phyloP scores from a whole-genome alignment of 1,284 basidiomycete genomes.

The Lignosus rhinocerotis region DNA sequence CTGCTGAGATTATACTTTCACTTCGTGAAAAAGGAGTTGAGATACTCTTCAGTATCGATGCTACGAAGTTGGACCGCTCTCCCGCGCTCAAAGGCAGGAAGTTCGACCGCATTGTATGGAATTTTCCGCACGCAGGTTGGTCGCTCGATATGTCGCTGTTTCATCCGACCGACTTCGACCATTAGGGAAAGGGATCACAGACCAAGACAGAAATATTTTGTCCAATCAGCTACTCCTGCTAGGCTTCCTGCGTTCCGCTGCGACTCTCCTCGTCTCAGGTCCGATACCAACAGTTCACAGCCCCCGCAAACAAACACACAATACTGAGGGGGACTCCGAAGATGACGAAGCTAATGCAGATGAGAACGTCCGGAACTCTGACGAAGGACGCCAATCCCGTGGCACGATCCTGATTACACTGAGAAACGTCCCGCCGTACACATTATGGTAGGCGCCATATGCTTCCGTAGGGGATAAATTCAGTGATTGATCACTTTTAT shows the following conservation, averaged over 20 bases:
- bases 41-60: slow-evolving; percentile 87
- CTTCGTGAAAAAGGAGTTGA: slow-evolving; percentile 65
- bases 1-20: slow-evolving; percentile 57
- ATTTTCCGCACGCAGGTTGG: slow-evolving; percentile 94
- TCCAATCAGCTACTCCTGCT: slow-evolving; percentile 91
- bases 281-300: slow-evolving; percentile 45
- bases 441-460: slow-evolving; percentile 64
- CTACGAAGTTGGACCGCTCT: slow-evolving; percentile 69
- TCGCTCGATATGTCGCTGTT: slow-evolving; percentile 7
- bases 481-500: background rate
- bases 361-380: slow-evolving; percentile 22
- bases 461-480: background rate
- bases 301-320: slow-evolving; percentile 48
- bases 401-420: slow-evolving; percentile 87
- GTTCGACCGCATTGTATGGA: slow-evolving; percentile 89
- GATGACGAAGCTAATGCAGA: slow-evolving; percentile 30
- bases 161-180: background rate
- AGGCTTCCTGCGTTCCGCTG: slow-evolving; percentile 79
- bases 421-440: slow-evolving; percentile 87
- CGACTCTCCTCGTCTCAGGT: slow-evolving; percentile 64
- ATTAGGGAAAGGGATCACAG: slow-evolving; percentile 88
- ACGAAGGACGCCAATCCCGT: slow-evolving; percentile 29
- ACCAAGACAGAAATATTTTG: slow-evolving; percentile 92
- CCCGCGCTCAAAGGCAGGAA: slow-evolving; percentile 53
- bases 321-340: slow-evolving; percentile 41